Percentiles rank a stretch among this genome's conserved stretches.
phyloP scores from a whole-genome alignment of 2,329 filamentous ascomycete species.

The Emericellopsis atlantica region DNA sequence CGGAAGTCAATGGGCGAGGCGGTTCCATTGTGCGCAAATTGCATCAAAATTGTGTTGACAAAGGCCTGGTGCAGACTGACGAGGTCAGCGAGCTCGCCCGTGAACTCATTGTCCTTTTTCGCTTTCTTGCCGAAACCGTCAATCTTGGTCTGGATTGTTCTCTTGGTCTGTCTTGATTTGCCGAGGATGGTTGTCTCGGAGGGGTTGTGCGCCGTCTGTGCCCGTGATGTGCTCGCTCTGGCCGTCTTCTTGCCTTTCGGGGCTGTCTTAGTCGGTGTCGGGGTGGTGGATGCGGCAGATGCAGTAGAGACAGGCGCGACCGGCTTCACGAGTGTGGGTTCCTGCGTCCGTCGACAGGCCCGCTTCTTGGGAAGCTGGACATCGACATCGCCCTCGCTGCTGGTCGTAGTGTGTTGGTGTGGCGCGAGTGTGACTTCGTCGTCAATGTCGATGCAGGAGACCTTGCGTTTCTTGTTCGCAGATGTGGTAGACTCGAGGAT shows the following conservation, averaged over 20 bases:
- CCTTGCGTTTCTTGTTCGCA: conserved; percentile 24
- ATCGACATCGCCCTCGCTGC: background rate
- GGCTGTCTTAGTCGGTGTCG: background rate
- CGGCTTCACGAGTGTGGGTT: background rate
- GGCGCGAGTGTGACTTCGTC: conserved; percentile 11
- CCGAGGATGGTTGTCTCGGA: conserved; percentile 16
- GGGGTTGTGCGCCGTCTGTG: conserved; percentile 16
- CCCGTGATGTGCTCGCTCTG: conserved; percentile 13
- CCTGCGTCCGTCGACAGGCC: conserved; percentile 13
- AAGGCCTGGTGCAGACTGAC: conserved; percentile 54
- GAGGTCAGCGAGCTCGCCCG: conserved; percentile 43
- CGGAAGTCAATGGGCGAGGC: conserved; percentile 51
- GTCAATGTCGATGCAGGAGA: conserved; percentile 10
- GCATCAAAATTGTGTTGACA: conserved; percentile 53
- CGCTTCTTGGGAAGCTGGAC: conserved; percentile 9
- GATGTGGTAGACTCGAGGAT: conserved; percentile 11
- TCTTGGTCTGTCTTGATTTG: conserved; percentile 13
- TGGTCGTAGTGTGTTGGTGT: background rate
- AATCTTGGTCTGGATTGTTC: conserved; percentile 19
- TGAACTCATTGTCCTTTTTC: conserved; percentile 19
- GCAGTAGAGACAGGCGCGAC: background rate
- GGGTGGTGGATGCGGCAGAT: conserved; percentile 2
- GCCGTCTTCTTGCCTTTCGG: conserved; percentile 18
- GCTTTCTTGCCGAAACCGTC: conserved; percentile 24
- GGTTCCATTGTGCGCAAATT: conserved; percentile 56